phyloP scores from a whole-genome alignment of 768 basidiomycete species.

The Kwoniella mangroviensis region DNA sequence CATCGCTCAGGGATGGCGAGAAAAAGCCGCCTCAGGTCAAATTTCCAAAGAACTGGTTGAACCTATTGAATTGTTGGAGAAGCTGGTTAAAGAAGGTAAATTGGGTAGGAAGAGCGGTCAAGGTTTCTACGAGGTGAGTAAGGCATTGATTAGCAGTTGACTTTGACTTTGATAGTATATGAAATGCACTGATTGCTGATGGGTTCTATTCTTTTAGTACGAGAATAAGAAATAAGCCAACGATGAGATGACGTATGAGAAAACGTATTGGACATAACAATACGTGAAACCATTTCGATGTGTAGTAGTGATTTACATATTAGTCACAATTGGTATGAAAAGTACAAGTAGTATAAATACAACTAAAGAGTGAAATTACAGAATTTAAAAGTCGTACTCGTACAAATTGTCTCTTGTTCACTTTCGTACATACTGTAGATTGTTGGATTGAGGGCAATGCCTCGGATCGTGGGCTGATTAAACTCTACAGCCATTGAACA shows the following conservation, averaged over 20 bases:
- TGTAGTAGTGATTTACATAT: neutral
- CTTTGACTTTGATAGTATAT: neutral
- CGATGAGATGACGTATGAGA: neutral
- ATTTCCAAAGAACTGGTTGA: conserved; percentile 55
- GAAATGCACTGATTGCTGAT: neutral
- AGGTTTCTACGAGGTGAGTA: conserved; percentile 60
- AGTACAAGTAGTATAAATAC: too few relatives aligned
- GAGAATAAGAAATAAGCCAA: conserved; percentile 12
- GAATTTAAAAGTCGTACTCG: too few relatives aligned
- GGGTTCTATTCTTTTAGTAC: neutral
- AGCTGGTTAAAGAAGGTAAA: conserved; percentile 59
- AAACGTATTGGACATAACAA: too few relatives aligned
- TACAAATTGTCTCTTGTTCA: too few relatives aligned
- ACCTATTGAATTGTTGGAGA: conserved; percentile 56
- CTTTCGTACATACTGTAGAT: too few relatives aligned
- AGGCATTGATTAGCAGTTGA: neutral
- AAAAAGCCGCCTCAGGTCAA: conserved; percentile 55
- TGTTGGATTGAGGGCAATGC: too few relatives aligned
- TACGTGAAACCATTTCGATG: neutral
- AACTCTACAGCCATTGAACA: too few relatives aligned
- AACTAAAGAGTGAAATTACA: too few relatives aligned
- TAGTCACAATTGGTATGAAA: too few relatives aligned
- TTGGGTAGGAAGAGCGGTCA: conserved; percentile 60
- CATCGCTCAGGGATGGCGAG: conserved; percentile 60
- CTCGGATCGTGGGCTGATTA: too few relatives aligned